Evolutionary conservation across 2,329 filamentous ascomycete species (phyloP).

Genomic region (Clarireedia homoeocarpa): DNA sequence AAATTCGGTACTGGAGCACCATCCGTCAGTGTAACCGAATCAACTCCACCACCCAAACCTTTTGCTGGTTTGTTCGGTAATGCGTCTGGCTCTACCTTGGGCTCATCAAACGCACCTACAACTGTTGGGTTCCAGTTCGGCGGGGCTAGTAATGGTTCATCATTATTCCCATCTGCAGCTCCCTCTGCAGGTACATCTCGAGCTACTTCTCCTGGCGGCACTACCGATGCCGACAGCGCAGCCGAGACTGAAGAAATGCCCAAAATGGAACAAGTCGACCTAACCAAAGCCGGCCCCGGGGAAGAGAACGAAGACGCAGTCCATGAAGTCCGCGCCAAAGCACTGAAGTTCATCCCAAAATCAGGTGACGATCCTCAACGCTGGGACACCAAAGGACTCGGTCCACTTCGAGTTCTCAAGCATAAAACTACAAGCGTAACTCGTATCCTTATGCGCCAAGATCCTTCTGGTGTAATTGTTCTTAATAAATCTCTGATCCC

Average conservation of each 20-base stretch:
- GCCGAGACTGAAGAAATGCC: conserved; percentile 37
- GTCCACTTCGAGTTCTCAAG: conserved; percentile 63
- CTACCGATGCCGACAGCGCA: conserved; percentile 26
- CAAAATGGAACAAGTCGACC: conserved; percentile 57
- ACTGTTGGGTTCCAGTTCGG: conserved; percentile 20
- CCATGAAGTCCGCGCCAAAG: conserved; percentile 64
- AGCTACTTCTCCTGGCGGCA: conserved; percentile 26
- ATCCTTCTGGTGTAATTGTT: conserved; percentile 65
- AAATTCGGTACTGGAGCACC: conserved; percentile 27
- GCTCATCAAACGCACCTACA: conserved; percentile 9
- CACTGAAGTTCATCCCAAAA: conserved; percentile 50
- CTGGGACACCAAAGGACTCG: conserved; percentile 66
- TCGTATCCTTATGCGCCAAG: conserved; percentile 64
- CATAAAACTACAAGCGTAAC: conserved; percentile 61
- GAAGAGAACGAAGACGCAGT: conserved; percentile 67
- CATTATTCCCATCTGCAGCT: conserved; percentile 25
- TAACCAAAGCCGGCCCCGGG: conserved; percentile 57
- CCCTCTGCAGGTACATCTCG: conserved; percentile 26
- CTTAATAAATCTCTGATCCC: conserved; percentile 62
- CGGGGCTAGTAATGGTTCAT: conserved; percentile 22
- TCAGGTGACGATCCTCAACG: conserved; percentile 42
- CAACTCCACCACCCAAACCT: conserved; percentile 16
- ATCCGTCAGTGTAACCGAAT: conserved; percentile 16
- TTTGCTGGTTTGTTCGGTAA: conserved; percentile 13
- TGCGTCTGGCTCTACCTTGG: conserved; percentile 8